A percentile compares a stretch with the other conserved stretches of the same genome.
These are phyloP conservation scores for Rhexocercosporidium sp. DNA, from an alignment of 2,329 filamentous ascomycete genomes.

Conservation along the genomic window DNA sequence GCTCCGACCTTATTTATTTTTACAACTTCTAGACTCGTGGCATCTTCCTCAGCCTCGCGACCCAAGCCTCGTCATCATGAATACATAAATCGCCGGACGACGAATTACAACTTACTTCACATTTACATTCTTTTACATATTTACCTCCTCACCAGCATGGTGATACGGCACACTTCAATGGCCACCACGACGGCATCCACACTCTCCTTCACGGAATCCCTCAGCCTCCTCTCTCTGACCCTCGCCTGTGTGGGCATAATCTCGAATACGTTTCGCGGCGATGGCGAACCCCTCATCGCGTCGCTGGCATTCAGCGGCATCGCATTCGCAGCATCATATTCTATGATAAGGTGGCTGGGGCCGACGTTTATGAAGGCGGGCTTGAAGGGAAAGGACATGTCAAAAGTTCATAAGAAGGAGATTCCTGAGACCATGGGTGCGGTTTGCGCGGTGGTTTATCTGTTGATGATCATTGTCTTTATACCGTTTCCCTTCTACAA, in stretches of 20 bases:
- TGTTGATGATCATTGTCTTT: conserved; percentile 87
- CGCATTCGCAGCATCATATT: conserved; percentile 81
- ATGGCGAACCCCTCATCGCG: conserved; percentile 88
- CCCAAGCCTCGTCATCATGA: conserved; percentile 9
- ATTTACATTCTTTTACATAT: conserved; percentile 9
- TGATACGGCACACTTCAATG: conserved; percentile 18
- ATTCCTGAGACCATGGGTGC: conserved; percentile 97
- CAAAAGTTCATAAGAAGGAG: conserved; percentile 75
- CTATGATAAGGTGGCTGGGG: conserved; percentile 92
- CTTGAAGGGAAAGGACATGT: conserved; percentile 87
- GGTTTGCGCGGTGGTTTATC: conserved; percentile 89
- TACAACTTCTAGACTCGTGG: not conserved
- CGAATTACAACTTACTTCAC: not conserved
- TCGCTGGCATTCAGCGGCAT: conserved; percentile 86
- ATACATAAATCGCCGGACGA: conserved; percentile 2
- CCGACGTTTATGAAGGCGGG: conserved; percentile 87
- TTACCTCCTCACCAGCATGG: conserved; percentile 13
- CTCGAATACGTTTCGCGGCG: conserved; percentile 76
- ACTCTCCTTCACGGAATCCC: conserved; percentile 58
- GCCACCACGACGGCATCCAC: conserved; percentile 27
- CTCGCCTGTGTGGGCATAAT: conserved; percentile 73
- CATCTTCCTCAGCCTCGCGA: conserved; percentile 9
- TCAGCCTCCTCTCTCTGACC: conserved; percentile 65
- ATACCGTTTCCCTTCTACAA: conserved; percentile 98
- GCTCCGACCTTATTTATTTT: not conserved